Evolutionary conservation across 2,329 filamentous ascomycete species (phyloP), one percentile per base, ranked within the genome.

Genomic region (Nigrospora sphaerica): DNA sequence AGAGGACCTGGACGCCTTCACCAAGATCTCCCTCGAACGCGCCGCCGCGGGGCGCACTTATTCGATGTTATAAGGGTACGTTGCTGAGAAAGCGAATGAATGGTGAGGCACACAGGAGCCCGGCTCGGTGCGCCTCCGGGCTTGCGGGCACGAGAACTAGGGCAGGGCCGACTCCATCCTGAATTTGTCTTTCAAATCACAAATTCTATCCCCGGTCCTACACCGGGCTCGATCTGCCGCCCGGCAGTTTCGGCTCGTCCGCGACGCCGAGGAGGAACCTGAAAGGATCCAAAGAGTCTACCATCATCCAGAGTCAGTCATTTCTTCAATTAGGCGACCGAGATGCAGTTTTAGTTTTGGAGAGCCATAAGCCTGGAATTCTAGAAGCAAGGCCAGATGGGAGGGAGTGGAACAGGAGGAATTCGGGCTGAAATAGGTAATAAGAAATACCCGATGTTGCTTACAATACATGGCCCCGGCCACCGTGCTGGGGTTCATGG

Each of bases 1-100:
- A 50, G 82, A 85, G 60, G 70, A 74, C 38, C 51, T 85, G 39
- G 80, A 86, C 53, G 72, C 76, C 49, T 64, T 66, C 19, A 86
- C 76, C 0, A 70, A 65, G 58, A 58, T 59, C 19, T 75, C 71
- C 0, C 52, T 83, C 0, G 64, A 71, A 9, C 37, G 53, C 12
- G 51, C 48, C 13, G 52, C 56, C 50, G 39, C 47, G 11, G 57
- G 52, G 3, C 32, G 52, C 9, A 49, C 52, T 32, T 59, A 60
- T 34, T 10, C 6, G 16, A 23, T 11, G 35, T 13, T n/a, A 2
- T 13, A 37, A 37, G 35, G 35, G 11, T 2, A 13, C 35, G 35
- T n/a, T 7, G 35, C 7, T 9, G 7, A 28, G 23, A 7, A 7
- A 23, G 19, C 4, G 4, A 23, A 23, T 23, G 4, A 23, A 23